Evolutionary conservation across 257 asterid species (phyloP).

Genomic region (Capsicum pubescens): DNA sequence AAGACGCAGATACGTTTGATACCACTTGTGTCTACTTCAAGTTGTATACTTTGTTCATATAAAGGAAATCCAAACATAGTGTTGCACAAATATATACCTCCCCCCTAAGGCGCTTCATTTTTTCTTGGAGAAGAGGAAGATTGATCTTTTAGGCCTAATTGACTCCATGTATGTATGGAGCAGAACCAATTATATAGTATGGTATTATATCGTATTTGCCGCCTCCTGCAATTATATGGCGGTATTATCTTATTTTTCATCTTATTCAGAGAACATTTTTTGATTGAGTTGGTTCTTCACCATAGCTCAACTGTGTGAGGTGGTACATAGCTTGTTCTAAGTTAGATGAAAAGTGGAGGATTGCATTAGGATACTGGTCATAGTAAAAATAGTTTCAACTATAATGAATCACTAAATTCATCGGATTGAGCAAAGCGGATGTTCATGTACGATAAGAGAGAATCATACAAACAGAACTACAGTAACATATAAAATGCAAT

Average conservation of each 20-base stretch:
- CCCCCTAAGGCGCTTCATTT: not conserved
- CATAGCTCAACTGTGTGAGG: not conserved
- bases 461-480: conserved; percentile 7
- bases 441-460: not conserved
- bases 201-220: not conserved
- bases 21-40: not conserved
- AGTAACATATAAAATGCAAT: not conserved
- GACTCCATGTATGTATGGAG: conserved; percentile 1
- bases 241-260: not conserved
- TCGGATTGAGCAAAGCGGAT: not conserved
- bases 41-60: conserved; percentile 10
- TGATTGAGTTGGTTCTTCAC: not conserved
- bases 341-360: not conserved
- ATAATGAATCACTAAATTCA: not conserved
- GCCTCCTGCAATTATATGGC: not conserved
- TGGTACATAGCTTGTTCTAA: not conserved
- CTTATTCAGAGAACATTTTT: not conserved
- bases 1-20: not conserved
- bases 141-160: not conserved
- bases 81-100: not conserved
- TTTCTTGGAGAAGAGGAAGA: not conserved
- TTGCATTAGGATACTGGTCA: not conserved
- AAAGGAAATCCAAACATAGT: conserved; percentile 6
- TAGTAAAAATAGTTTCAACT: not conserved
- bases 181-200: not conserved